Conservation (phyloP, 768 basidiomycete species). For the Serendipita sp. region DNA sequence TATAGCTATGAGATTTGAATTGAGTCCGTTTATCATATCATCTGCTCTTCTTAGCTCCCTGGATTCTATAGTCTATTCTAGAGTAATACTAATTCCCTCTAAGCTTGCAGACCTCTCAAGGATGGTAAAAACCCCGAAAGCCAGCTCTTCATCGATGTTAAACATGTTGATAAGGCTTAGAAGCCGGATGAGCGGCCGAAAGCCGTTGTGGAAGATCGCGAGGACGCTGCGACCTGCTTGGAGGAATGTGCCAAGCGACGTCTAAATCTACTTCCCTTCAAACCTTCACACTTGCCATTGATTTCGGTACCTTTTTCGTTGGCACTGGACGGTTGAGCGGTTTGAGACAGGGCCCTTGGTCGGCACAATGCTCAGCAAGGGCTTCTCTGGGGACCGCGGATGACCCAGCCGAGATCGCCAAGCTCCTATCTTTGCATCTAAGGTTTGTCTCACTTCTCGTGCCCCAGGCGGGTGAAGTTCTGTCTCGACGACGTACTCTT, state of each 20-base stretch:
- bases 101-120: slow-evolving; percentile 39
- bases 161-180: slow-evolving; percentile 44
- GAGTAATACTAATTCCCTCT: slow-evolving; percentile 37
- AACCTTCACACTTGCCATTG: background rate
- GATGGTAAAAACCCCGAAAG: slow-evolving; percentile 53
- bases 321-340: slow-evolving; percentile 6
- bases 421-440: slow-evolving; percentile 50
- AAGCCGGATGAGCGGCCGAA: slow-evolving; percentile 57
- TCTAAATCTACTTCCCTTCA: background rate
- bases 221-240: background rate
- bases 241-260: background rate
- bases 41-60: too few species aligned
- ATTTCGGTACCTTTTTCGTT: background rate
- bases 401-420: slow-evolving; percentile 55
- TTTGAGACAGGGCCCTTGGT: slow-evolving; percentile 5
- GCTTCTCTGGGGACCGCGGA: slow-evolving; percentile 15
- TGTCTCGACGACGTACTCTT: slow-evolving; percentile 46
- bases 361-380: too few species aligned
- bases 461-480: slow-evolving; percentile 63
- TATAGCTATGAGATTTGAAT: too few species aligned
- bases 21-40: too few species aligned
- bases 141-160: slow-evolving; percentile 45
- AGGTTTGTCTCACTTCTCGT: slow-evolving; percentile 57
- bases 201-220: slow-evolving; percentile 10
- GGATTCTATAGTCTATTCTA: slow-evolving; percentile 16